phyloP scores from a whole-genome alignment of 2,329 filamentous ascomycete species.

The Beauveria brongniartii region DNA sequence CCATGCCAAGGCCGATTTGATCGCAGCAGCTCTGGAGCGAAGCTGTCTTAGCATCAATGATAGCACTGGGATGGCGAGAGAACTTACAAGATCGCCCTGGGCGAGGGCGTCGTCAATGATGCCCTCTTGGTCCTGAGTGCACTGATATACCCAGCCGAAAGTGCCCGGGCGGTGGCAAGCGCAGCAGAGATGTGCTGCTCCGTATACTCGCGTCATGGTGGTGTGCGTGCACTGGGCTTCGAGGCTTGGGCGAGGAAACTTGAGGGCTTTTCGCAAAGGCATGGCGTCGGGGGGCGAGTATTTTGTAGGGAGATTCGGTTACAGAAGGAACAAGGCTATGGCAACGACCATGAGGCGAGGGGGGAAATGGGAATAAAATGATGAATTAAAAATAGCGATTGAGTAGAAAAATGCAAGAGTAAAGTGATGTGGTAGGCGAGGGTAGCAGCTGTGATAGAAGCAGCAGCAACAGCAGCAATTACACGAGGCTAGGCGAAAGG shows the following conservation, averaged over 20 bases:
- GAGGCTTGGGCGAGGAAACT: conserved; percentile 13
- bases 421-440: neutral
- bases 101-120: conserved; percentile 24
- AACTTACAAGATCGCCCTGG: conserved; percentile 16
- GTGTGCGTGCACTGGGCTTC: conserved; percentile 53
- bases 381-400: neutral
- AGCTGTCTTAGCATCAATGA: neutral
- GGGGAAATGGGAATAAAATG: neutral
- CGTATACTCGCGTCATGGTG: conserved; percentile 59
- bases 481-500: conserved; percentile 1
- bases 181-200: conserved; percentile 43
- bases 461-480: neutral
- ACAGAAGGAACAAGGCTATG: neutral
- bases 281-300: neutral
- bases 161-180: conserved; percentile 47
- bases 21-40: conserved; percentile 20
- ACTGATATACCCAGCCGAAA: conserved; percentile 67
- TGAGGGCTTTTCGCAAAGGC: conserved; percentile 5
- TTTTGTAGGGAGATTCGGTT: neutral
- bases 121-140: conserved; percentile 54
- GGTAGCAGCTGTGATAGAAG: neutral
- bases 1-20: conserved; percentile 25
- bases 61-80: neutral
- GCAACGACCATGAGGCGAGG: neutral
- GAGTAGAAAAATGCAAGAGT: conserved; percentile 2